Percentiles rank a stretch among this genome's conserved stretches.
phyloP scores from a whole-genome alignment of 2,329 filamentous ascomycete species.

The Exophiala viscosa region DNA sequence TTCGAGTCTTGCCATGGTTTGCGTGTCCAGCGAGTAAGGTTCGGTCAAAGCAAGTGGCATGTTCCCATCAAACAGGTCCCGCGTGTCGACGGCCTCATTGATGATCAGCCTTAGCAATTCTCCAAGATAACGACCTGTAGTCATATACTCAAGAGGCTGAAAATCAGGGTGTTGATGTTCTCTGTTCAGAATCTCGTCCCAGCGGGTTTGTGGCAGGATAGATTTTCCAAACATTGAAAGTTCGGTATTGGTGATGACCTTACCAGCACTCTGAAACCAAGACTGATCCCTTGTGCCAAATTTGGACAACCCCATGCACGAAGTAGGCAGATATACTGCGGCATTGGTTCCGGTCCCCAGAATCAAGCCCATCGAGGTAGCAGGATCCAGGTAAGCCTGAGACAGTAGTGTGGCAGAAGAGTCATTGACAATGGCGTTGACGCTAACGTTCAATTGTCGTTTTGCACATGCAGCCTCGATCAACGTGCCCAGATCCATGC shows the following conservation, averaged over 20 bases:
- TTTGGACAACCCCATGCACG: constrained; percentile 52
- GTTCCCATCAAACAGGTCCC: constrained; percentile 55
- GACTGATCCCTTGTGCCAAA: constrained; percentile 53
- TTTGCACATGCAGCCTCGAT: constrained; percentile 57
- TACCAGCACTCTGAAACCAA: constrained; percentile 55
- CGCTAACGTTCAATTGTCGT: constrained; percentile 53
- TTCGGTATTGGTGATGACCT: constrained; percentile 64
- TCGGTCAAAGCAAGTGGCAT: constrained; percentile 54
- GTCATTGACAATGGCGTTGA: constrained; percentile 64
- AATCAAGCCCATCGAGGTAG: constrained; percentile 61
- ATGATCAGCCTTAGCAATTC: constrained; percentile 61
- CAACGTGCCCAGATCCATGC: constrained; percentile 57
- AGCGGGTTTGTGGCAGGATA: constrained; percentile 56
- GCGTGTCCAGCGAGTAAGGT: constrained; percentile 58
- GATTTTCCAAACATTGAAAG: constrained; percentile 62
- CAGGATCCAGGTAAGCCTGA: constrained; percentile 58
- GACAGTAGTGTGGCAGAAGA: constrained; percentile 59
- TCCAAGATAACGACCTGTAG: constrained; percentile 61
- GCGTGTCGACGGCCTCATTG: constrained; percentile 55
- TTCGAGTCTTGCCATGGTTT: constrained; percentile 57
- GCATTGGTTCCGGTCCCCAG: constrained; percentile 64
- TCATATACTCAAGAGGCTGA: constrained; percentile 63
- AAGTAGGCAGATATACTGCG: constrained; percentile 58
- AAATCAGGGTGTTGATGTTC: constrained; percentile 58
- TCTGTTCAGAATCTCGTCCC: constrained; percentile 59